A percentile compares a stretch with the other conserved stretches of the same genome.
These are phyloP conservation scores for Coemansia sp. DNA, from an alignment of 192 early-diverging fungal genomes.

Conservation along the genomic window DNA sequence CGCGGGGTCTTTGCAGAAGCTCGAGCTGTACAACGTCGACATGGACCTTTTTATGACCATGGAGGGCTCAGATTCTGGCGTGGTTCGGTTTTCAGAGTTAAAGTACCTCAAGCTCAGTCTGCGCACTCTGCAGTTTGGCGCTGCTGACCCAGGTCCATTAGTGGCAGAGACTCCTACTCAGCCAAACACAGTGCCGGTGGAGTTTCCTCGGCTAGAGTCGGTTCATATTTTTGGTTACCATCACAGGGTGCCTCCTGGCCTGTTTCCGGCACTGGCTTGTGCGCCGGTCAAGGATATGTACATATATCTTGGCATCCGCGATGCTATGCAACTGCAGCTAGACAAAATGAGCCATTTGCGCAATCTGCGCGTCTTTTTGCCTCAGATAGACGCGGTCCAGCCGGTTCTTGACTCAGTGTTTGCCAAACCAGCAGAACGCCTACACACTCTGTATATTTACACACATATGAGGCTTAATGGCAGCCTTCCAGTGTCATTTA, in stretches of 20 bases:
- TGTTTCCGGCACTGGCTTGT: slow-evolving; percentile 20
- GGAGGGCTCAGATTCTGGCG: not conserved
- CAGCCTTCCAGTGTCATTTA: slow-evolving; percentile 11
- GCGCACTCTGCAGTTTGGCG: slow-evolving; percentile 16
- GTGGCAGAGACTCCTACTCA: not conserved
- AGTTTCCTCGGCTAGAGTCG: slow-evolving; percentile 23
- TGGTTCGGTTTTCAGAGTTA: slow-evolving; percentile 18
- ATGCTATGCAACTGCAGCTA: slow-evolving; percentile 12
- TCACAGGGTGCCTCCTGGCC: slow-evolving; percentile 18
- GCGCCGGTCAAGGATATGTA: slow-evolving; percentile 19
- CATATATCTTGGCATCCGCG: slow-evolving; percentile 21
- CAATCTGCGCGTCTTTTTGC: slow-evolving; percentile 19
- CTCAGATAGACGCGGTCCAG: slow-evolving; percentile 22
- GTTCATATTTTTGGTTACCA: slow-evolving; percentile 25
- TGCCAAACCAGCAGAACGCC: not conserved
- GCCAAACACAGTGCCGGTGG: not conserved
- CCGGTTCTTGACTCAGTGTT: slow-evolving; percentile 23
- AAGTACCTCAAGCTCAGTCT: slow-evolving; percentile 19
- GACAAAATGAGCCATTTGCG: slow-evolving; percentile 21
- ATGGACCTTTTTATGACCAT: slow-evolving; percentile 13
- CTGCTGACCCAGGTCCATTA: slow-evolving; percentile 3
- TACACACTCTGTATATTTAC: slow-evolving; percentile 21
- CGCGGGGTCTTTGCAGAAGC: slow-evolving; percentile 17
- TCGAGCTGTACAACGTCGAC: slow-evolving; percentile 25
- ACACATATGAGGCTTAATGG: slow-evolving; percentile 23